Conservation (phyloP, 768 basidiomycete genomes). For the Suillus subluteus region DNA sequence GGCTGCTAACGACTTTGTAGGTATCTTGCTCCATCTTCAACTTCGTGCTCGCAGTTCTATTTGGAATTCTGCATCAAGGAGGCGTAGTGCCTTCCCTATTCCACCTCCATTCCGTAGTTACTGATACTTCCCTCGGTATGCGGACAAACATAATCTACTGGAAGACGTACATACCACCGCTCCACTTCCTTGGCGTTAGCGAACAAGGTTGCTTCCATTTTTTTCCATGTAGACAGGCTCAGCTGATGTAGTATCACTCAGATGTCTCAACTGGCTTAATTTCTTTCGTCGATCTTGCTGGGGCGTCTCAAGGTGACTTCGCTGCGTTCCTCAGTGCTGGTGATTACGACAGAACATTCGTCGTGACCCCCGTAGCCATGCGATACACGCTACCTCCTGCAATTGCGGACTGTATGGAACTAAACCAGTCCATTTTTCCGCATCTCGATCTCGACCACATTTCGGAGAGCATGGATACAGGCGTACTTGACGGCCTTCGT, state of each 20-base stretch:
- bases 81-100: constrained; percentile 45
- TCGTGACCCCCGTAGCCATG: constrained; percentile 38
- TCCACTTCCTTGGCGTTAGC: constrained; percentile 37
- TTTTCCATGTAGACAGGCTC: background rate
- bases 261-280: constrained; percentile 28
- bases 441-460: constrained; percentile 45
- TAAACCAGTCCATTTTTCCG: constrained; percentile 33
- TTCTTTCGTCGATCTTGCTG: constrained; percentile 34
- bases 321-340: constrained; percentile 20
- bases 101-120: constrained; percentile 32
- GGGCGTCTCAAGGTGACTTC: constrained; percentile 25
- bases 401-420: constrained; percentile 27
- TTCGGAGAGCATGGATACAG: constrained; percentile 32
- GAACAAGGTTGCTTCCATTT: constrained; percentile 22
- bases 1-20: constrained; percentile 19
- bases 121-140: constrained; percentile 6
- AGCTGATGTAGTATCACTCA: constrained; percentile 16
- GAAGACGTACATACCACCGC: constrained; percentile 46
- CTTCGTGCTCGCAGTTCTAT: constrained; percentile 31
- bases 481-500: constrained; percentile 33
- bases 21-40: constrained; percentile 34
- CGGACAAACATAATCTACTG: constrained; percentile 36
- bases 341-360: constrained; percentile 19
- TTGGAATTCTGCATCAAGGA: constrained; percentile 44
- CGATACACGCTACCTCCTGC: constrained; percentile 20